A percentile compares a stretch with the other conserved stretches of the same genome.
Evolutionary conservation across 1,284 basidiomycete genomes (phyloP).

Genomic region (Paramarasmius palmivorus): DNA sequence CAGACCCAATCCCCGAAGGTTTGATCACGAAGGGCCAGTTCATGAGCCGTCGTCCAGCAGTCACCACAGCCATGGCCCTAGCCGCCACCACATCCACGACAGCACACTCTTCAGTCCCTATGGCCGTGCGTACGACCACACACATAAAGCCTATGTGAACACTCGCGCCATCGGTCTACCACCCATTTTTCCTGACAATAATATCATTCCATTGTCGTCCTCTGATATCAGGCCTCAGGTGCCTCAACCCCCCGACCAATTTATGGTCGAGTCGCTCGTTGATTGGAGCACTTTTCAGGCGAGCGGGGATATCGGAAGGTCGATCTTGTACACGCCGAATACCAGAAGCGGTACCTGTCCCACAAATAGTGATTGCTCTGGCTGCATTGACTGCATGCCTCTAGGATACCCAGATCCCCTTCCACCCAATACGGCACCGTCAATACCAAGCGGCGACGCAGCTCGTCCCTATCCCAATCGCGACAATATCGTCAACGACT

Average conservation of each 20-base stretch:
- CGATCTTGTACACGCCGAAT: no score
- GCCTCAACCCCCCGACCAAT: no score
- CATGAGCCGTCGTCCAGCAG: conserved; percentile 41
- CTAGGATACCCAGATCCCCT: conserved; percentile 35
- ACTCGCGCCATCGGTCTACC: neutral
- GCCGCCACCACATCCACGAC: conserved; percentile 45
- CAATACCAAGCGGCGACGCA: conserved; percentile 29
- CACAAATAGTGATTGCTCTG: conserved; percentile 48
- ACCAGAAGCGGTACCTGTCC: conserved; percentile 44
- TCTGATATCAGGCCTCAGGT: no score
- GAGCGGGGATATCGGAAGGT: no score
- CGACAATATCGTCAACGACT: neutral
- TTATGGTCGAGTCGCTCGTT: no score
- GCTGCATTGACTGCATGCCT: conserved; percentile 60
- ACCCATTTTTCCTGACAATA: neutral
- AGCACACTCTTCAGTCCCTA: conserved; percentile 57
- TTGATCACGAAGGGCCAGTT: conserved; percentile 29
- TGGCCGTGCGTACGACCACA: conserved; percentile 55
- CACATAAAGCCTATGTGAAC: conserved; percentile 12
- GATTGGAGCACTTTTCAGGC: no score
- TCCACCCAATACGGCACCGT: conserved; percentile 30
- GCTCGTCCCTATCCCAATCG: neutral
- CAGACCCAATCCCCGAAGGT: conserved; percentile 29
- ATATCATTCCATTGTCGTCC: conserved; percentile 19
- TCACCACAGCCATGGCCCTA: conserved; percentile 30